phyloP scores from a whole-genome alignment of 164 flowering plant species.

The Vitis labrusca region DNA sequence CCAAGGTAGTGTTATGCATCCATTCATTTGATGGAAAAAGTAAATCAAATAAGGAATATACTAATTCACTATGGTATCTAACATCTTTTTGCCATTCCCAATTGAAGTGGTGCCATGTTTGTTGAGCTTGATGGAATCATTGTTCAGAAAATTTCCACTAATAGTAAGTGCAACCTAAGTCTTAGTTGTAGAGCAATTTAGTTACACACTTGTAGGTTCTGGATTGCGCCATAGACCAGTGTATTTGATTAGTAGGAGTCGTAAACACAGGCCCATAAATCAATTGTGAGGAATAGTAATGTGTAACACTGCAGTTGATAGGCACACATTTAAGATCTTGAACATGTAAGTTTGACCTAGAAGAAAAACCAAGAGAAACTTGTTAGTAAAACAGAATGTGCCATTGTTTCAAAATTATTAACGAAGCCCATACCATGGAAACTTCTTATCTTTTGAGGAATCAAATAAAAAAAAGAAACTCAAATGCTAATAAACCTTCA shows the following conservation, averaged over 20 bases:
- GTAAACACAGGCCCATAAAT: conserved; percentile 49
- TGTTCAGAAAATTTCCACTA: no score
- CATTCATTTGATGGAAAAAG: background rate
- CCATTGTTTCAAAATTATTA: background rate
- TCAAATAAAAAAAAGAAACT: background rate
- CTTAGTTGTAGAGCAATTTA: no score
- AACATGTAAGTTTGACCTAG: conserved; percentile 70
- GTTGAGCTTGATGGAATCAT: no score
- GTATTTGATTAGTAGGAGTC: conserved; percentile 24
- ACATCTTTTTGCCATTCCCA: no score
- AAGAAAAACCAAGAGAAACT: conserved; percentile 3
- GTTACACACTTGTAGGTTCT: conserved; percentile 49
- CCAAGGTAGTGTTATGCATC: background rate
- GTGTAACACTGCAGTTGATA: conserved; percentile 47
- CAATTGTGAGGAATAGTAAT: conserved; percentile 44
- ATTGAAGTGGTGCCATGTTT: no score
- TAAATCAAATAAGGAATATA: no score
- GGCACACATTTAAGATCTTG: conserved; percentile 61
- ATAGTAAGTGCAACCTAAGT: no score
- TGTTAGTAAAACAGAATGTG: background rate
- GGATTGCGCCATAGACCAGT: conserved; percentile 64
- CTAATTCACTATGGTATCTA: background rate
- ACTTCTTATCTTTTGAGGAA: background rate
- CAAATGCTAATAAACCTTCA: conserved; percentile 41
- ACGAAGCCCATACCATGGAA: background rate